Evolutionary conservation across 202 grass and related monocot species (phyloP).

Genomic region (Hordeum pubiflorum): DNA sequence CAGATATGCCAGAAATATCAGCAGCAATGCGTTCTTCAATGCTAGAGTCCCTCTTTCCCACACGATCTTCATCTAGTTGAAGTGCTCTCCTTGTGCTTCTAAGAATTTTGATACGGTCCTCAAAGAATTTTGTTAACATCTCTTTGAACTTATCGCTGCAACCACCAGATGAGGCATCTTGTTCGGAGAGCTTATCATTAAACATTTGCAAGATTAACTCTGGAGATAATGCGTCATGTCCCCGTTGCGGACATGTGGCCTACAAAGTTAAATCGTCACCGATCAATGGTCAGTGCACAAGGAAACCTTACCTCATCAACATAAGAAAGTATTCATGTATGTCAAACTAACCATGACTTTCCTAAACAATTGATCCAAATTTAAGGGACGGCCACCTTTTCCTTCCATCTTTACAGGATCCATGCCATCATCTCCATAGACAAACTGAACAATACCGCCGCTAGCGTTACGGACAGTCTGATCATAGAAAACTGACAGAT

Average conservation of each 20-base stretch:
- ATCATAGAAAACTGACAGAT: slow-evolving; percentile 90
- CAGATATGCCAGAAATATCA: slow-evolving; percentile 81
- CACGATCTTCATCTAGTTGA: slow-evolving; percentile 46
- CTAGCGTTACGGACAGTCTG: slow-evolving; percentile 86
- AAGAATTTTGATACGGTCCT: slow-evolving; percentile 37
- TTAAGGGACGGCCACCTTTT: slow-evolving; percentile 68
- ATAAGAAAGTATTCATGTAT: neutral
- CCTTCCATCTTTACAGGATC: slow-evolving; percentile 99
- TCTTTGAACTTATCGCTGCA: slow-evolving; percentile 63
- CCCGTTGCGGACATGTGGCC: slow-evolving; percentile 76
- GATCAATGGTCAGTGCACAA: neutral
- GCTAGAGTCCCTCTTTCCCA: slow-evolving; percentile 25
- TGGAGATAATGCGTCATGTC: slow-evolving; percentile 51
- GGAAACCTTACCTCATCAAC: neutral
- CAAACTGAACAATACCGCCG: slow-evolving; percentile 77
- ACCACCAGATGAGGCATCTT: slow-evolving; percentile 43
- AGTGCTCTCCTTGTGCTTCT: slow-evolving; percentile 57
- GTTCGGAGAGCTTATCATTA: slow-evolving; percentile 43
- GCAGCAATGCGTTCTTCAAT: slow-evolving; percentile 55
- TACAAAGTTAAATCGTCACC: slow-evolving; percentile 33
- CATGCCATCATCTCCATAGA: slow-evolving; percentile 98
- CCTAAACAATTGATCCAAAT: slow-evolving; percentile 94
- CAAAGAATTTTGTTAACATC: slow-evolving; percentile 50
- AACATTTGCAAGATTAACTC: slow-evolving; percentile 43
- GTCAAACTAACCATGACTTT: slow-evolving; percentile 79